phyloP scores from a whole-genome alignment of 2,329 filamentous ascomycete genomes.

The Elsinoe arachidis region DNA sequence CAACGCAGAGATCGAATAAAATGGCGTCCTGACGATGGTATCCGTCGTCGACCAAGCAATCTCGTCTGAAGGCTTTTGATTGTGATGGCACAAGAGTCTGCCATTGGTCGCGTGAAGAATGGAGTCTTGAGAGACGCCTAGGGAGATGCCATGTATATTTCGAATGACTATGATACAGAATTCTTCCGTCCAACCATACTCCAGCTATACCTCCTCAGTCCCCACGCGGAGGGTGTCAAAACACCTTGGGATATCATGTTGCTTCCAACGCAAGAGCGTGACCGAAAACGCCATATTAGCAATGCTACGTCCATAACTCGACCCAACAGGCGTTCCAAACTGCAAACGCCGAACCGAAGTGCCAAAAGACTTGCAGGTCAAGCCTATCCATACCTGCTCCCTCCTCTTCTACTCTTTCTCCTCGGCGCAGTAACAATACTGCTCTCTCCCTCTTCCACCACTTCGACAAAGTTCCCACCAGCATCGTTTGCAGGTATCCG shows the following conservation, averaged over 20 bases:
- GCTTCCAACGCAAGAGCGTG: not conserved
- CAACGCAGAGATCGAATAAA: no score
- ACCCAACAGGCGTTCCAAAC: not conserved
- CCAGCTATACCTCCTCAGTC: not conserved
- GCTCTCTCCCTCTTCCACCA: conserved; percentile 47
- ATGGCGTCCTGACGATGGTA: no score
- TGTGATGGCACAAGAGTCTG: no score
- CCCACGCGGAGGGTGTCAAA: not conserved
- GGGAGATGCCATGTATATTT: not conserved
- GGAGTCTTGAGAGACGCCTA: no score
- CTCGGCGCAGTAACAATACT: conserved; percentile 30
- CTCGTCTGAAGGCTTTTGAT: no score
- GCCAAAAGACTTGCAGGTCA: not conserved
- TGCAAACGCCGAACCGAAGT: not conserved
- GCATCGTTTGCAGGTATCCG: conserved; percentile 33
- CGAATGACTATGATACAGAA: not conserved
- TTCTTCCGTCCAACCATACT: not conserved
- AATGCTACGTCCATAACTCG: not conserved
- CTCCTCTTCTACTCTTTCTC: conserved; percentile 31
- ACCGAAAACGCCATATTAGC: not conserved
- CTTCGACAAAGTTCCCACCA: conserved; percentile 49
- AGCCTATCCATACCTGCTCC: conserved; percentile 17
- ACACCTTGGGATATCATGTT: not conserved
- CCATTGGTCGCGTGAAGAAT: no score
- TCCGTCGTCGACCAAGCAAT: no score